A percentile compares a stretch with the other conserved stretches of the same genome.
Conservation (phyloP, 2,329 filamentous ascomycete genomes). For the Arthroderma uncinatum region DNA sequence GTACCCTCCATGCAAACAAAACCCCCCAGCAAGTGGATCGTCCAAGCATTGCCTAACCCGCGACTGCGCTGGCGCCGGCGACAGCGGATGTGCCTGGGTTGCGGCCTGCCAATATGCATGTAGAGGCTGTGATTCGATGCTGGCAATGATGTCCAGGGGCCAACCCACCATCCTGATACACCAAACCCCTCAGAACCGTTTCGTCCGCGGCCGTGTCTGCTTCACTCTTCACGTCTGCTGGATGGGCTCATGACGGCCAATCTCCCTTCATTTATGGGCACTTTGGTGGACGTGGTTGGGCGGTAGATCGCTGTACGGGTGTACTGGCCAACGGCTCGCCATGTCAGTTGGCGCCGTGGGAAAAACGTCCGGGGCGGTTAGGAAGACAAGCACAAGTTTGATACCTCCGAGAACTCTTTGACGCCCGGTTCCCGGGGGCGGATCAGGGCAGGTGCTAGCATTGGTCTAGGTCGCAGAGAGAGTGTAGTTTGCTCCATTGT, state of each 20-base stretch:
- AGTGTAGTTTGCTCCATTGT: background rate
- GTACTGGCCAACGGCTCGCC: background rate
- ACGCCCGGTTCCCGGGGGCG: background rate
- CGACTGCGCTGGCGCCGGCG: background rate
- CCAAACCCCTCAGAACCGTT: conserved; percentile 1
- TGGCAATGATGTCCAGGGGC: background rate
- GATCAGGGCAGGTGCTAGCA: background rate
- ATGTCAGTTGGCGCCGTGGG: background rate
- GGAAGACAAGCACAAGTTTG: background rate
- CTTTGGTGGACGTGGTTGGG: background rate
- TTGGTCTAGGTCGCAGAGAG: background rate
- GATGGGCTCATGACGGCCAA: background rate
- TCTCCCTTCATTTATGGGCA: background rate
- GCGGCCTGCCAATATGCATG: background rate
- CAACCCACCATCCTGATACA: background rate
- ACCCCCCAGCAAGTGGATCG: background rate
- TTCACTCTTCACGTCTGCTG: background rate
- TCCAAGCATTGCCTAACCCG: background rate
- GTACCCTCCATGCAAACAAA: background rate
- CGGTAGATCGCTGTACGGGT: background rate
- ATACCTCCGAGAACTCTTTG: background rate
- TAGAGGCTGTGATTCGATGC: background rate
- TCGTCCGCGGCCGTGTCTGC: background rate
- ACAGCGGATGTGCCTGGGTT: background rate
- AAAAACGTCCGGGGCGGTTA: too few species aligned